A percentile compares a stretch with the other conserved stretches of the same genome.
These are phyloP conservation scores for Spathaspora arborariae DNA, from an alignment of 805 yeast genomes.

Conservation along the genomic window DNA sequence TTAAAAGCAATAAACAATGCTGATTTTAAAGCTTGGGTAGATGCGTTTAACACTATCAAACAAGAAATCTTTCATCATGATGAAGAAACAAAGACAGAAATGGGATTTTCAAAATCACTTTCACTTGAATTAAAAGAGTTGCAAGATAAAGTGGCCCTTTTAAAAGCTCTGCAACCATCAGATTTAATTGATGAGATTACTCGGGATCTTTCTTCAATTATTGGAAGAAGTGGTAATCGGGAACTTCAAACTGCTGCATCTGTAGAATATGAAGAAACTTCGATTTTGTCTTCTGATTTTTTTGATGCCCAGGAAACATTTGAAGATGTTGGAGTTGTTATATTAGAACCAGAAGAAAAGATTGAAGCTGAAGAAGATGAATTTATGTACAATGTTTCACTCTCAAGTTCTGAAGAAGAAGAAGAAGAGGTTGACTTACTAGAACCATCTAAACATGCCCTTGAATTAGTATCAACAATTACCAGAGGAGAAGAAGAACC, in stretches of 20 bases:
- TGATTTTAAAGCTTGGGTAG: constrained; percentile 80
- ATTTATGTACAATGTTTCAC: constrained; percentile 14
- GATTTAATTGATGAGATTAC: constrained; percentile 11
- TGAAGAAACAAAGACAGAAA: not conserved
- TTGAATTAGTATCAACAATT: not conserved
- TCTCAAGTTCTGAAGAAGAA: constrained; percentile 14
- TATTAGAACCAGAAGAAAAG: constrained; percentile 25
- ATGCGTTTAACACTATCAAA: constrained; percentile 63
- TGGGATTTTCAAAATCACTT: not conserved
- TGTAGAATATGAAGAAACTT: constrained; percentile 18
- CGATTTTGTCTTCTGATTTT: constrained; percentile 32
- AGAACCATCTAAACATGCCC: not conserved
- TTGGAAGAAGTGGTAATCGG: constrained; percentile 12
- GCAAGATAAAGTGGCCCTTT: constrained; percentile 18
- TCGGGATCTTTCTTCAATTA: constrained; percentile 17
- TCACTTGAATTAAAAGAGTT: constrained; percentile 15
- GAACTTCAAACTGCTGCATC: constrained; percentile 6
- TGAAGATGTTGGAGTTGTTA: constrained; percentile 56
- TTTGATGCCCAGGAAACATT: constrained; percentile 66
- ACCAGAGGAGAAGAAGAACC: not conserved
- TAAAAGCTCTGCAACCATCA: constrained; percentile 12
- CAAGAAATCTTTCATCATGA: constrained; percentile 9
- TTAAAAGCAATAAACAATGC: constrained; percentile 61
- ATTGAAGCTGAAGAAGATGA: constrained; percentile 16
- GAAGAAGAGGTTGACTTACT: constrained; percentile 4